Percentiles rank a stretch among this genome's conserved stretches.
These are phyloP conservation scores for Lachnellula cervina DNA, from an alignment of 2,329 filamentous ascomycete genomes.

Conservation along the genomic window DNA sequence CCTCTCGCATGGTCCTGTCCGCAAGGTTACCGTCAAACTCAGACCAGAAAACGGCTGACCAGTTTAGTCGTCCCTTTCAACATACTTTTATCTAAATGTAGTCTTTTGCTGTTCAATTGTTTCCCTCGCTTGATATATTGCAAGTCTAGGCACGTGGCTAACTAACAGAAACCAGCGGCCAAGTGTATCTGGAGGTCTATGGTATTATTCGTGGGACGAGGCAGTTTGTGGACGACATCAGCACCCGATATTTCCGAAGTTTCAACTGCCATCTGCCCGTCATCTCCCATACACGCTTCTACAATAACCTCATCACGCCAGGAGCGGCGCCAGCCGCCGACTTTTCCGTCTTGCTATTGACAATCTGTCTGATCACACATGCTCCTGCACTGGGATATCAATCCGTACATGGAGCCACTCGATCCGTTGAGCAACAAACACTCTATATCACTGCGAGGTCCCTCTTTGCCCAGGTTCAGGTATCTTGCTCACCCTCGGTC, in stretches of 20 bases:
- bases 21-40: no score
- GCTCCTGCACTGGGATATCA: not conserved
- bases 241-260: slow-evolving; percentile 26
- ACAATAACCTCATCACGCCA: slow-evolving; percentile 20
- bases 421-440: not conserved
- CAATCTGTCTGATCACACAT: slow-evolving; percentile 23
- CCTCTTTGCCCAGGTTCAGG: slow-evolving; percentile 26
- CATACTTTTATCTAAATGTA: no score
- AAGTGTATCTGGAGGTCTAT: slow-evolving; percentile 5
- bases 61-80: no score
- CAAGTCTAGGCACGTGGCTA: no score
- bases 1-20: no score
- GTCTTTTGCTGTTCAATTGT: no score
- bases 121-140: no score
- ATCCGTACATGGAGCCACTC: not conserved
- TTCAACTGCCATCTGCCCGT: slow-evolving; percentile 28
- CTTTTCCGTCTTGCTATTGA: slow-evolving; percentile 28
- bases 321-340: slow-evolving; percentile 14
- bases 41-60: no score
- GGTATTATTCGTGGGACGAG: not conserved
- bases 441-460: slow-evolving; percentile 26
- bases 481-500: slow-evolving; percentile 3
- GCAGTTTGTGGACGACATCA: slow-evolving; percentile 1
- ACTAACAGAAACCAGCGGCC: no score
- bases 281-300: slow-evolving; percentile 28